Evolutionary conservation across 1,284 basidiomycete species (phyloP).

Genomic region (Thelephora terrestris): DNA sequence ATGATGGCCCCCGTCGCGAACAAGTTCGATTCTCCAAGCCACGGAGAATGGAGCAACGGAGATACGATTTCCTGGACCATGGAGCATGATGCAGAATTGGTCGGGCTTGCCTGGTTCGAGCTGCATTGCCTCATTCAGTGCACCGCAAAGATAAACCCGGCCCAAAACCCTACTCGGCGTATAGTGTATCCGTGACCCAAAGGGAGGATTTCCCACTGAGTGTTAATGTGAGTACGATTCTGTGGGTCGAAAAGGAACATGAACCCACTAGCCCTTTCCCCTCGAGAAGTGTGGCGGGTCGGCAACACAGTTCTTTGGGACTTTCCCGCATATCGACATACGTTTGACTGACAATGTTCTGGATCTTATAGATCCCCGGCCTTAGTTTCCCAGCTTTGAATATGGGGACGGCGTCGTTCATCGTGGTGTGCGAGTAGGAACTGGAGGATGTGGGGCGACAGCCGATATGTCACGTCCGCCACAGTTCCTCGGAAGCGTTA

Average conservation of each 20-base stretch:
- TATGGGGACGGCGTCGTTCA: too few species aligned
- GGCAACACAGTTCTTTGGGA: slow-evolving; percentile 4
- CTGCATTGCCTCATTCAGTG: too few species aligned
- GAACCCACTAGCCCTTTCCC: slow-evolving; percentile 1
- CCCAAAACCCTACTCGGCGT: not conserved
- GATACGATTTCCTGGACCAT: not conserved
- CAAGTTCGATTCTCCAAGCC: slow-evolving; percentile 4
- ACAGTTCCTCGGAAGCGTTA: too few species aligned
- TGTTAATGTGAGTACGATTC: not conserved
- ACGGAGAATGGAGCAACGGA: slow-evolving; percentile 5
- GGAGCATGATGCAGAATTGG: slow-evolving; percentile 7
- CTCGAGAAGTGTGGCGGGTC: slow-evolving; percentile 3
- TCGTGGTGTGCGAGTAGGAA: too few species aligned
- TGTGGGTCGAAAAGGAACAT: not conserved
- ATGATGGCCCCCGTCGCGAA: too few species aligned
- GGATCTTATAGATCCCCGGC: slow-evolving; percentile 6
- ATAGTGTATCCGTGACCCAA: slow-evolving; percentile 7
- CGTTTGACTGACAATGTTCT: slow-evolving; percentile 5
- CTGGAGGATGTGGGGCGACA: too few species aligned
- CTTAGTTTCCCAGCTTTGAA: not conserved
- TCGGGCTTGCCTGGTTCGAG: too few species aligned
- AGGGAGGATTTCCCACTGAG: slow-evolving; percentile 7
- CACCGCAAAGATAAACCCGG: too few species aligned
- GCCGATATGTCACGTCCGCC: too few species aligned
- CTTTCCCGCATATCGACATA: slow-evolving; percentile 2